phyloP scores from a whole-genome alignment of 73 alveolate genomes.

The Paramecium sonneborni region DNA sequence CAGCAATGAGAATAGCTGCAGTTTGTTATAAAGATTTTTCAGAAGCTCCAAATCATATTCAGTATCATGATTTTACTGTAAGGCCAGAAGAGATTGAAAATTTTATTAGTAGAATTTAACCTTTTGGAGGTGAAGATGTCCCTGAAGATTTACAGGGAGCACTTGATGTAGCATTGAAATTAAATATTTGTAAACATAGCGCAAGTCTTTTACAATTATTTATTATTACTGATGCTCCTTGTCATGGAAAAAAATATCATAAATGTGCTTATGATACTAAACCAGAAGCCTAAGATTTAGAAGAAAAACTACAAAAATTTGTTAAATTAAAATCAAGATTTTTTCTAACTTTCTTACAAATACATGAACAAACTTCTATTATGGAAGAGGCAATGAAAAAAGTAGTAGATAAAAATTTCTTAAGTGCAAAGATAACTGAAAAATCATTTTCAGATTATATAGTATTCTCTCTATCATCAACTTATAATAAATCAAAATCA shows the following conservation, averaged over 20 bases:
- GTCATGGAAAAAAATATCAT: slow-evolving; percentile 39
- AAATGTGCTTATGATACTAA: neutral
- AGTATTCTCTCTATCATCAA: neutral
- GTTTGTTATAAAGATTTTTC: neutral
- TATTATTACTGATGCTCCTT: slow-evolving; percentile 31
- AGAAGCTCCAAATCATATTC: neutral
- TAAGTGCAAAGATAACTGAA: neutral
- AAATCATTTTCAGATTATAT: neutral
- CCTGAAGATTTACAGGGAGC: slow-evolving; percentile 52
- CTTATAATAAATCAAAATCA: neutral
- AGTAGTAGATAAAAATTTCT: neutral
- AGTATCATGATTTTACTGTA: neutral
- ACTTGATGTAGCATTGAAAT: neutral
- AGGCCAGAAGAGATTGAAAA: neutral
- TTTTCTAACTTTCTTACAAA: neutral
- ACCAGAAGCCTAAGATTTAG: neutral
- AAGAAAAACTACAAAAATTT: neutral
- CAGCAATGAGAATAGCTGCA: neutral
- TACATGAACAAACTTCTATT: neutral
- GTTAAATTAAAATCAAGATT: neutral
- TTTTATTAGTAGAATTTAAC: neutral
- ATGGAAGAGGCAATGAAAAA: neutral
- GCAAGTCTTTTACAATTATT: neutral
- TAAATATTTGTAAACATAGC: neutral
- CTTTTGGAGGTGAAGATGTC: neutral